Conservation (phyloP, 228 moss, liverwort and hornwort species). For the Sphagnum fallax region DNA sequence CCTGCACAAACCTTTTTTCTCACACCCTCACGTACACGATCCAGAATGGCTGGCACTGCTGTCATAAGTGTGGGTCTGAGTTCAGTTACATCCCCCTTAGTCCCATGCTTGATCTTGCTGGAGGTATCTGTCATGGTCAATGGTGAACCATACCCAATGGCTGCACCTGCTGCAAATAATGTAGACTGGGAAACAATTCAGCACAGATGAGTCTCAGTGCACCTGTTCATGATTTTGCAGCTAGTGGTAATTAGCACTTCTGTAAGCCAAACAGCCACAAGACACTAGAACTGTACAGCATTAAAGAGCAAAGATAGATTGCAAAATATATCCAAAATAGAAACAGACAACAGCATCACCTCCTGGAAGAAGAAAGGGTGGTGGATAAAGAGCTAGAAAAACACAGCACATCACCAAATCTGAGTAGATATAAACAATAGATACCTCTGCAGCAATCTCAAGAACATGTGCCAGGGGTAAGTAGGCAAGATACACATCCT, state of each 20-base stretch:
- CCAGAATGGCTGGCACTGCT: slow-evolving; percentile 97
- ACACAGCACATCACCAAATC: no score
- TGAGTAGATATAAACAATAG: not conserved
- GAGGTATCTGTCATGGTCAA: slow-evolving; percentile 87
- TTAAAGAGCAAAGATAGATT: no score
- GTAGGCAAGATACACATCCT: slow-evolving; percentile 80
- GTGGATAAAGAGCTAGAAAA: no score
- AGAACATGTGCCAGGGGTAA: slow-evolving; percentile 92
- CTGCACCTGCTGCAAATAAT: slow-evolving; percentile 57
- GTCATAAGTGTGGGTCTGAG: slow-evolving; percentile 85
- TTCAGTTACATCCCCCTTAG: slow-evolving; percentile 78
- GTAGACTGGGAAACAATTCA: slow-evolving; percentile 49
- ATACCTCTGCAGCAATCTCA: slow-evolving; percentile 82
- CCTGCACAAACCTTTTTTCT: slow-evolving; percentile 57
- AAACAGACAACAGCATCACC: no score
- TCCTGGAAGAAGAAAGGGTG: no score
- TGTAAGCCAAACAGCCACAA: no score
- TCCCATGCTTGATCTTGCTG: slow-evolving; percentile 88
- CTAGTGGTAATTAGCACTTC: no score
- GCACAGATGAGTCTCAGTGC: not conserved
- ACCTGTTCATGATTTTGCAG: no score
- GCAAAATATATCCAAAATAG: no score
- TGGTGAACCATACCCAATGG: slow-evolving; percentile 89
- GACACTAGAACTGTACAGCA: no score
- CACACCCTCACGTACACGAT: slow-evolving; percentile 93